Evolutionary conservation across 2,329 filamentous ascomycete species (phyloP), one percentile per base, ranked within the genome.

Genomic region (Monilinia fructicola): DNA sequence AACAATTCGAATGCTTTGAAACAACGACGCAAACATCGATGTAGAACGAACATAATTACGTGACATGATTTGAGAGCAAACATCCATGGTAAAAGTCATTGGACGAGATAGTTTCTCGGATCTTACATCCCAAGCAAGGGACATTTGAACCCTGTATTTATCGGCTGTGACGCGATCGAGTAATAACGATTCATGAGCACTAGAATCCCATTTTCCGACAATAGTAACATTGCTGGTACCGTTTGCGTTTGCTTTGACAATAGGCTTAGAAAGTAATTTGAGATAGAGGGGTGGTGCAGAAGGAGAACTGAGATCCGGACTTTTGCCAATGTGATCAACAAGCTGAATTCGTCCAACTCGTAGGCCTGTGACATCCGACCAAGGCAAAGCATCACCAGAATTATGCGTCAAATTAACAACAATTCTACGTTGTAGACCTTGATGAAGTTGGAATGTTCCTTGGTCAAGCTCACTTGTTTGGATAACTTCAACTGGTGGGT

Each of bases 201-300:
- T 96, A 0, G 94, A 97, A 76, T 99, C 95, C 95, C 95, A 99
- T 75, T 98, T 93, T 0, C 91, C 93, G n/a, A 90, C 85, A 54
- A 98, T 83, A 1, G 90, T 93, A 48, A 97, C 88, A 76, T 90
- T 93, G 46, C 89, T 90, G 0, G 93, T 97, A 48, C 95, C 95
- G 76, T 98, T 96, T 31, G 91, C 87, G 75, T 97, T 96, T 67
- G 91, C 88, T 69, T 90, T 90, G 71, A 97, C 89, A 66, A 88
- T 84, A 0, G 95, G 94, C 58, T 90, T 87, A 42, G 90, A 86
- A 3, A 93, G 84, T 55, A 96, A 83, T 74, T 92, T 92, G 48
- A 99, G 80, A 0, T 87, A 78, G 4, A 99, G 87, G 69, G 96
- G 90, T 0, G 88, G 86, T 21, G 90, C 87, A 12, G 64, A 62